Evolutionary conservation across 768 basidiomycete species (phyloP).

Genomic region (Phaeotremella fagi): DNA sequence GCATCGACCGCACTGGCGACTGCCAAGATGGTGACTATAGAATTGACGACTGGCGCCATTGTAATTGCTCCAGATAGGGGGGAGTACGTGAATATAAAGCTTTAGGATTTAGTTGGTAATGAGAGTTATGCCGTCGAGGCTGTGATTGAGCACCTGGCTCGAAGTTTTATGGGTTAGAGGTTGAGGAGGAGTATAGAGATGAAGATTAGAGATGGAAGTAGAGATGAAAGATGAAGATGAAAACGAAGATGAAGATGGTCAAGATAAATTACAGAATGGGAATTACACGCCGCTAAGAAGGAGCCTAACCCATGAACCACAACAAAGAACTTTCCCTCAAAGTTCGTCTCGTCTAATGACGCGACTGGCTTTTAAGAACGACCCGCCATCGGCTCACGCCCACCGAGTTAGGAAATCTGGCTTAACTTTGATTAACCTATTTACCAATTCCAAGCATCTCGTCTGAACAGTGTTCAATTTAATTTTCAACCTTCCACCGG

Average conservation of each 20-base stretch:
- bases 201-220: neutral
- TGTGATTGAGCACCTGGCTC: slow-evolving; percentile 41
- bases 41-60: slow-evolving; percentile 43
- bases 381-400: slow-evolving; percentile 6
- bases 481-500: neutral
- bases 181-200: slow-evolving; percentile 7
- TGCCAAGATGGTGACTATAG: slow-evolving; percentile 26
- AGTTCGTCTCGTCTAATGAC: neutral
- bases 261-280: too few relatives aligned
- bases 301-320: too few relatives aligned
- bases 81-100: neutral
- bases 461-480: too few relatives aligned
- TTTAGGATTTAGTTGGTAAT: neutral
- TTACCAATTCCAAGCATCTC: too few relatives aligned
- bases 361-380: slow-evolving; percentile 1
- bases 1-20: slow-evolving; percentile 26
- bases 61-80: neutral
- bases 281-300: too few relatives aligned
- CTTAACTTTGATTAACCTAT: neutral
- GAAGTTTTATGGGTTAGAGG: slow-evolving; percentile 4
- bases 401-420: slow-evolving; percentile 2
- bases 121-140: slow-evolving; percentile 22
- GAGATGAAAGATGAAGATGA: slow-evolving; percentile 5
- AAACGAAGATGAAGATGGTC: too few relatives aligned
- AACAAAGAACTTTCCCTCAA: too few relatives aligned